Evolutionary conservation across 1,284 basidiomycete species (phyloP).

Genomic region (Pascua sp.): DNA sequence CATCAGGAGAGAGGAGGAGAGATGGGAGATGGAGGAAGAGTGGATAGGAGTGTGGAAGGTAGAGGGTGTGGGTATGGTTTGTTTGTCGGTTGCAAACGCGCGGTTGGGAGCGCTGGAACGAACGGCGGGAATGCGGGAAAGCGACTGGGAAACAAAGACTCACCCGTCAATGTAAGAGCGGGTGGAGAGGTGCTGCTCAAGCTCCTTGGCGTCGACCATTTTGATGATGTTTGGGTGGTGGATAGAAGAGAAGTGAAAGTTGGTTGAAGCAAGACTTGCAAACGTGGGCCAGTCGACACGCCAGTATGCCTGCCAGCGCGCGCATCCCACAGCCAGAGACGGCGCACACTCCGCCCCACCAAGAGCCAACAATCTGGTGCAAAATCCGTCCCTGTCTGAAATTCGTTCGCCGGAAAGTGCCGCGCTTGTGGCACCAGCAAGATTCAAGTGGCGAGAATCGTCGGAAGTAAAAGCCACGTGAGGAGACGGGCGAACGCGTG

Average conservation of each 20-base stretch:
- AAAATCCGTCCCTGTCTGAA: no score
- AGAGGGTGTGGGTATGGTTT: neutral
- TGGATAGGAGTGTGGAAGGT: neutral
- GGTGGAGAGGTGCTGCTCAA: slow-evolving; percentile 75
- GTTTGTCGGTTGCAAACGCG: neutral
- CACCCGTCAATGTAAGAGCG: slow-evolving; percentile 45
- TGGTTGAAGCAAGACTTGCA: slow-evolving; percentile 8
- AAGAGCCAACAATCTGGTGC: no score
- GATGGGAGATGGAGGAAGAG: neutral
- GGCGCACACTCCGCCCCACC: neutral
- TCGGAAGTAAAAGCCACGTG: no score
- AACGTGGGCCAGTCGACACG: neutral
- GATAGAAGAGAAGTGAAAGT: neutral
- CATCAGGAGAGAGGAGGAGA: slow-evolving; percentile 56
- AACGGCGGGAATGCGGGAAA: neutral
- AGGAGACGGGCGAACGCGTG: no score
- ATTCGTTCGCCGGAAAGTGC: no score
- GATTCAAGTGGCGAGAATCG: no score
- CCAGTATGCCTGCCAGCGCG: neutral
- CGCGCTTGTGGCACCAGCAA: no score
- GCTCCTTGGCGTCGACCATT: slow-evolving; percentile 74
- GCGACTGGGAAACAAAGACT: slow-evolving; percentile 11
- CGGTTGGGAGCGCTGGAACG: neutral
- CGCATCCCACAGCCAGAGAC: neutral
- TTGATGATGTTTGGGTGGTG: slow-evolving; percentile 17